Base-by-base conservation (phyloP, 495 filamentous ascomycete genomes). In the Pseudoneurospora amorphoporcata region DNA sequence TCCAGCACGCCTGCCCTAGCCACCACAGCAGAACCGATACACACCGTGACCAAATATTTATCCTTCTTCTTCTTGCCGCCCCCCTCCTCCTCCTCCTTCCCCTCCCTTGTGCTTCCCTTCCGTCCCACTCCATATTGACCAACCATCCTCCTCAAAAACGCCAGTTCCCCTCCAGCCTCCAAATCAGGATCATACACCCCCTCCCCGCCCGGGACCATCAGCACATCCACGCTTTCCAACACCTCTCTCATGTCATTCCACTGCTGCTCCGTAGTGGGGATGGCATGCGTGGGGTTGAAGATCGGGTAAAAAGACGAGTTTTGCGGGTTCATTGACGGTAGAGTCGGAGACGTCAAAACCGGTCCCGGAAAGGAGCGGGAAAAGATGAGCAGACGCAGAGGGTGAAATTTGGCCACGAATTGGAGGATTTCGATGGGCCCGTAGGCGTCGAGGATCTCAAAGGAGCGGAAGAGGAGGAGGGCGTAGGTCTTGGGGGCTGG, bases 391-490 rank as follows among this genome's bases (percentile, higher is more conserved):
- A 90, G 79, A 38, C 69, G 74, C 10, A 86, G 74, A 10, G 77
- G 45, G 38, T 70, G 75, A 23, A 73, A 70, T 12, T 69, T 37
- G 0, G 86, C 83, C 65, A 90, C 83, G 35, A 83, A 71, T 71
- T 89, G 88, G 29, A 90, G 77, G 72, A 81, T 77, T 58, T 89
- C 86, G n/a, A 90, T 76, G 14, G 88, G 88, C 4, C 87, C 88
- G 69, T 85, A 85, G 68, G 83, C 83, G 72, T 88, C 86, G 23
- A 86, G 78, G 12, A 72, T 68, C 19, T 78, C 70, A 68, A 79
- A 79, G 69, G 71, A 72, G 3, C 69, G 77, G 73, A 77, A 78
- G 37, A 82, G 73, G 53, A 81, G 70, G 38, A 79, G 45, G 65
- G 68, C 76, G 43, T 72, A 76, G 70, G 53, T 65, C 37, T 65